Conservation (phyloP, 352 stramenopile species). For the Pythium biforme region DNA sequence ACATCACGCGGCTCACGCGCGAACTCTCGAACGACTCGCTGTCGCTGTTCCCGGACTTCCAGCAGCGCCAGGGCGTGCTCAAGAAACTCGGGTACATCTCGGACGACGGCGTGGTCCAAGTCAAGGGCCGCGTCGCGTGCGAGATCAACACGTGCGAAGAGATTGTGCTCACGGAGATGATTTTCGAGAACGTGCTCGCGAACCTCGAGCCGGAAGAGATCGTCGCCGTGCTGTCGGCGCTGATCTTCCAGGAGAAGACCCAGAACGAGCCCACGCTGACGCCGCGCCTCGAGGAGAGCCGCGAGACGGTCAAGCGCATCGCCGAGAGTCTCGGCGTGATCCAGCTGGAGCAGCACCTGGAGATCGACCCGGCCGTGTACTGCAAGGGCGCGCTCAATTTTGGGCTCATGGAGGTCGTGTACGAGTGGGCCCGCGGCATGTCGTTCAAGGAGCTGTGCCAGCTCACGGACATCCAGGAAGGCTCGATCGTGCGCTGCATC, state of each 20-base stretch:
- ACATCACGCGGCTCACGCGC: constrained; percentile 51
- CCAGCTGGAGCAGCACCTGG: constrained; percentile 77
- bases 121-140: constrained; percentile 97
- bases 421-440: constrained; percentile 98
- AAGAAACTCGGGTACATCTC: constrained; percentile 94
- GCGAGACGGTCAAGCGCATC: constrained; percentile 88
- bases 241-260: constrained; percentile 97
- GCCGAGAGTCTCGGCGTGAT: constrained; percentile 77
- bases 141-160: constrained; percentile 99
- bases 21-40: constrained; percentile 89
- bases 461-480: constrained; percentile 96
- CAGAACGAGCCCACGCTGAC: constrained; percentile 78
- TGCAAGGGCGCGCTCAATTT: constrained; percentile 94
- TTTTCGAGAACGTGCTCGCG: constrained; percentile 98
- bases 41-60: constrained; percentile 96
- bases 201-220: constrained; percentile 96
- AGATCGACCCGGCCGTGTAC: constrained; percentile 92
- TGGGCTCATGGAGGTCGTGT: constrained; percentile 93
- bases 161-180: constrained; percentile 97
- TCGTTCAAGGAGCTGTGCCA: constrained; percentile 96
- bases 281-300: constrained; percentile 64
- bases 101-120: constrained; percentile 84
- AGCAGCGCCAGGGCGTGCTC: constrained; percentile 92
- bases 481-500: constrained; percentile 97
- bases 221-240: constrained; percentile 93